These are phyloP conservation scores for Neofusicoccum ribis DNA, from an alignment of 2,329 filamentous ascomycete species.

Conservation along the genomic window DNA sequence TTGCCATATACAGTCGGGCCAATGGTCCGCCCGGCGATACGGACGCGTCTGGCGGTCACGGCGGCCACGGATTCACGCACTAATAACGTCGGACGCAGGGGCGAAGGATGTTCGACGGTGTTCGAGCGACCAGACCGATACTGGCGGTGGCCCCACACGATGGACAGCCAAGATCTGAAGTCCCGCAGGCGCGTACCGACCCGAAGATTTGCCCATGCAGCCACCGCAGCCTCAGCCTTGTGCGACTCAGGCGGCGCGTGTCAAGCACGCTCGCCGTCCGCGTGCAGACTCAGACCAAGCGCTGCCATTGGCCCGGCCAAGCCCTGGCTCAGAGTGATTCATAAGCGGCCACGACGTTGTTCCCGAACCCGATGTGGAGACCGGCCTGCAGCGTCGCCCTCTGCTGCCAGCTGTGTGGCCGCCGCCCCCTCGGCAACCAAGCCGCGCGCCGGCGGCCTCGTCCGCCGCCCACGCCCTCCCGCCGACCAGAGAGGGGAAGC, in stretches of 20 bases:
- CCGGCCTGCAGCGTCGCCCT: neutral
- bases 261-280: neutral
- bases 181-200: conserved; percentile 12
- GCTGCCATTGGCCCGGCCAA: neutral
- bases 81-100: neutral
- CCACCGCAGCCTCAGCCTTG: conserved; percentile 6
- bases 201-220: neutral
- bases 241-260: neutral
- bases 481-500: neutral
- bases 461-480: neutral
- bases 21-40: neutral
- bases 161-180: conserved; percentile 13
- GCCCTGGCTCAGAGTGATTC: neutral
- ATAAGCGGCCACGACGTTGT: neutral
- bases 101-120: neutral
- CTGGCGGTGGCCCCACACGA: neutral
- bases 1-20: neutral
- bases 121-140: neutral
- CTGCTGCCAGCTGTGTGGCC: neutral
- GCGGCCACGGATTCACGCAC: neutral
- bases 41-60: conserved; percentile 4
- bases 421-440: neutral
- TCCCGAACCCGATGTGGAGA: conserved; percentile 7
- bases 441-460: neutral
- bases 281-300: neutral